Conservation (phyloP, 2,329 filamentous ascomycete species). For the Metarhizium album region DNA sequence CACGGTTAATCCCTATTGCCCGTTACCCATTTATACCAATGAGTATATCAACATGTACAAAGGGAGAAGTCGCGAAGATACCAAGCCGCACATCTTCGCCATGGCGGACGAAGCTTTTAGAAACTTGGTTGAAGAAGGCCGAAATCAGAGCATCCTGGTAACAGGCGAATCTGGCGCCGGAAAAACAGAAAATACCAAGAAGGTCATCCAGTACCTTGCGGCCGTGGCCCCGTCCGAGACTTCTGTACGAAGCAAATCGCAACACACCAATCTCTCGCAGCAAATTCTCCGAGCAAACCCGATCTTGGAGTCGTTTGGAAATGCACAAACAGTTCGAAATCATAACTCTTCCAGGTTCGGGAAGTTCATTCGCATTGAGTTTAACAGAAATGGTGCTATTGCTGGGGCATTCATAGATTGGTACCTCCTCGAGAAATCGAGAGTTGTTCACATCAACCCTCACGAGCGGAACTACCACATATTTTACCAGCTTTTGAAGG, state of each 20-base stretch:
- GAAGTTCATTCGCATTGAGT: constrained; percentile 97
- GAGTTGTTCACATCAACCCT: constrained; percentile 77
- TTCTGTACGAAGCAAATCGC: constrained; percentile 47
- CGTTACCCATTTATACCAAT: constrained; percentile 87
- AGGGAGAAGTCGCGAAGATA: constrained; percentile 82
- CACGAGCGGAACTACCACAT: constrained; percentile 95
- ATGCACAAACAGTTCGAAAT: constrained; percentile 94
- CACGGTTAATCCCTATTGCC: constrained; percentile 92
- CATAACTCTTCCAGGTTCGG: constrained; percentile 98
- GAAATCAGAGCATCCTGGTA: constrained; percentile 95
- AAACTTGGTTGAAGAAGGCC: constrained; percentile 86
- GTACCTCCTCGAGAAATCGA: constrained; percentile 97
- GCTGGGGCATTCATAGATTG: constrained; percentile 95
- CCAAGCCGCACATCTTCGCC: constrained; percentile 92
- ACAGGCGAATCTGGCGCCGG: constrained; percentile 96
- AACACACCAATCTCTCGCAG: constrained; percentile 79
- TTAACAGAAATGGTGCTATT: constrained; percentile 78
- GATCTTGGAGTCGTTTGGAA: constrained; percentile 95
- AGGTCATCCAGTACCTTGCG: constrained; percentile 96
- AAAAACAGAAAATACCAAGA: constrained; percentile 99
- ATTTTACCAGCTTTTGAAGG: constrained; percentile 90
- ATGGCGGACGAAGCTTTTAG: constrained; percentile 96
- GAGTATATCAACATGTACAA: constrained; percentile 99
- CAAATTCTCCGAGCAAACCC: constrained; percentile 95
- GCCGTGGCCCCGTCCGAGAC: constrained; percentile 83